Evolutionary conservation across 2,329 filamentous ascomycete genomes (phyloP), one percentile per base, ranked within the genome.

Genomic region (Ceratocystis harringtonii): DNA sequence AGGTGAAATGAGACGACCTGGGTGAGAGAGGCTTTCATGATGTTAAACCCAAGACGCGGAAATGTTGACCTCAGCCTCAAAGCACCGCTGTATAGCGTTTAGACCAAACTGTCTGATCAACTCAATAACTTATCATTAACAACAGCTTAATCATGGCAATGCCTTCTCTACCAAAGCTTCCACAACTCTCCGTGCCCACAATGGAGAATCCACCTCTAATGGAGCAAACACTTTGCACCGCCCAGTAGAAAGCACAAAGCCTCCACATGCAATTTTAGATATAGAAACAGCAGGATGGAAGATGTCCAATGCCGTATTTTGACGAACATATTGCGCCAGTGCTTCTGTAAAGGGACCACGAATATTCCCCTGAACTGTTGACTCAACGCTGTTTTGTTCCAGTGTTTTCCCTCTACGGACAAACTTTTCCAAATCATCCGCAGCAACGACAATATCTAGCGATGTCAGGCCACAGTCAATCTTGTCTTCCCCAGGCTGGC

Each of bases 211-310:
- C 19, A 22, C 32, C 22, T 66, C 65, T 2, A 61, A 62, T 10
- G 66, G 65, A 5, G 64, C n/a, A 50, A 78, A 76, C 15, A 83
- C 71, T 71, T 84, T 84, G 22, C 84, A 62, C 32, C 80, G 75
- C 10, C 74, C 78, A 68, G 82, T 81, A 0, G 79, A 79, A 10
- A 84, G 72, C 45, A 80, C 78, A 65, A 84, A 85, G 0, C 80
- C 81, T 0, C 78, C 79, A 67, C 81, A 84, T 0, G 80, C 80
- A 32, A 84, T 76, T 68, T 81, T 81, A 12, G 74, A 74, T 28
- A 84, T 72, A 1, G 76, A 73, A 2, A 84, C 81, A n/a, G 77
- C 75, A 0, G 81, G 79, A 68, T 84, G 81, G 65, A 81, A 80
- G 68, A 84, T 69, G 69, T 84, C 76, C 15, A 85, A 71, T 0